Conservation (phyloP, 179 eudicot species). For the Silene coronaria region DNA sequence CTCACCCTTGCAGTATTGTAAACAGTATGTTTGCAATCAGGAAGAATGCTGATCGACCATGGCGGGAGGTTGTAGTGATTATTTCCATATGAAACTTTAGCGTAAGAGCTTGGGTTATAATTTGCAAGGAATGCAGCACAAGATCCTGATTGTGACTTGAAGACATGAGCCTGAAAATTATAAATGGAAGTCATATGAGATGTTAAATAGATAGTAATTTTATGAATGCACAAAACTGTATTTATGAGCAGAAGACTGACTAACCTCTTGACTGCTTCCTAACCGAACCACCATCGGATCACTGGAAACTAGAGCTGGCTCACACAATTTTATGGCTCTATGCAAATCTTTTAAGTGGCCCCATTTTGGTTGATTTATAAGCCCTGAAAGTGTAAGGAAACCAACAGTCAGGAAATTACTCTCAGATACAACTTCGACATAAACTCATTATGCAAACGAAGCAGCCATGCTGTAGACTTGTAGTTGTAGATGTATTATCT, state of each 20-base stretch:
- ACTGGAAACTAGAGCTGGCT: conserved; percentile 74
- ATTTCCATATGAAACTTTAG: conserved; percentile 55
- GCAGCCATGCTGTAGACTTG: too few species aligned
- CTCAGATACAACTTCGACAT: background rate
- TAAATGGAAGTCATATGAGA: conserved; percentile 1
- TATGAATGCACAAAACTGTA: background rate
- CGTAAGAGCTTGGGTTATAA: conserved; percentile 59
- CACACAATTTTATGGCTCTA: conserved; percentile 87
- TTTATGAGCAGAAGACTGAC: conserved; percentile 5
- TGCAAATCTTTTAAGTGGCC: conserved; percentile 92
- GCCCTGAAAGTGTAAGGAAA: conserved; percentile 38
- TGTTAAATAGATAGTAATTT: background rate
- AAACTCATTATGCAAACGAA: background rate
- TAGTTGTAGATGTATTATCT: background rate
- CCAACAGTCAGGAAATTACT: conserved; percentile 1
- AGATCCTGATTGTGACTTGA: conserved; percentile 64
- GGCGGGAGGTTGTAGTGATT: conserved; percentile 81
- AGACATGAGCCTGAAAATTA: conserved; percentile 75
- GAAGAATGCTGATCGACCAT: conserved; percentile 97
- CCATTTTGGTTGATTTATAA: conserved; percentile 83
- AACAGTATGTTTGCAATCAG: conserved; percentile 91
- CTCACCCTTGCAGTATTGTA: conserved; percentile 95
- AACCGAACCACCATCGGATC: conserved; percentile 50
- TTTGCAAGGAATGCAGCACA: conserved; percentile 96
- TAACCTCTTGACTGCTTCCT: conserved; percentile 81